Evolutionary conservation across 2,329 filamentous ascomycete genomes (phyloP).

Genomic region (Pseudonectria foliicola): DNA sequence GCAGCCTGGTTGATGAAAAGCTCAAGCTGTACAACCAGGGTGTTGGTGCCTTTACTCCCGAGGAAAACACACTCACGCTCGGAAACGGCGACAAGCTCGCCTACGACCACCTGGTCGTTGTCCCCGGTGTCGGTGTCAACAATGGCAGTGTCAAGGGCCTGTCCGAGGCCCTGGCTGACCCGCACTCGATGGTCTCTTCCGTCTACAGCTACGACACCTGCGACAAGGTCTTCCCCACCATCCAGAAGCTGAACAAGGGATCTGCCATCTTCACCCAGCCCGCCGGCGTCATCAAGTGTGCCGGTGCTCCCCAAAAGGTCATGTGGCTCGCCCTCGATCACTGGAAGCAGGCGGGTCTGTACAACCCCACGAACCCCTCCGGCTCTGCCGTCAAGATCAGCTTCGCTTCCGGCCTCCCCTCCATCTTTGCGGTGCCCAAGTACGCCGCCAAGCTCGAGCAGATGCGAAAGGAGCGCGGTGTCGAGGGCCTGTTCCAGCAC

Average conservation of each 20-base stretch:
- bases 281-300: conserved; percentile 51
- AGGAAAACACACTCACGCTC: conserved; percentile 50
- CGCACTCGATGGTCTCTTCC: conserved; percentile 42
- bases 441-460: conserved; percentile 48
- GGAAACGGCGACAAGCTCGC: conserved; percentile 46
- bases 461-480: conserved; percentile 45
- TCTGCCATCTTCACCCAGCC: conserved; percentile 54
- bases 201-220: conserved; percentile 51
- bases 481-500: conserved; percentile 53
- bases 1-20: conserved; percentile 49
- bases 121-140: conserved; percentile 48
- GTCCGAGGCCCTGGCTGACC: conserved; percentile 46
- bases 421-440: conserved; percentile 56
- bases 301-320: conserved; percentile 54
- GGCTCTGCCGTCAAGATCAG: conserved; percentile 41
- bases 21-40: conserved; percentile 51
- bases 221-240: conserved; percentile 44
- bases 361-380: conserved; percentile 32
- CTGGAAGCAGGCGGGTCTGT: conserved; percentile 48
- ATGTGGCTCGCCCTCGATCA: conserved; percentile 56
- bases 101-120: conserved; percentile 61
- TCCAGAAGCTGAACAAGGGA: conserved; percentile 42
- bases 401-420: conserved; percentile 48
- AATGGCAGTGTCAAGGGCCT: conserved; percentile 46
- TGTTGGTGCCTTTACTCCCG: conserved; percentile 45